These are phyloP conservation scores for Glaciozyma martinii DNA, from an alignment of 768 basidiomycete genomes.

Conservation along the genomic window DNA sequence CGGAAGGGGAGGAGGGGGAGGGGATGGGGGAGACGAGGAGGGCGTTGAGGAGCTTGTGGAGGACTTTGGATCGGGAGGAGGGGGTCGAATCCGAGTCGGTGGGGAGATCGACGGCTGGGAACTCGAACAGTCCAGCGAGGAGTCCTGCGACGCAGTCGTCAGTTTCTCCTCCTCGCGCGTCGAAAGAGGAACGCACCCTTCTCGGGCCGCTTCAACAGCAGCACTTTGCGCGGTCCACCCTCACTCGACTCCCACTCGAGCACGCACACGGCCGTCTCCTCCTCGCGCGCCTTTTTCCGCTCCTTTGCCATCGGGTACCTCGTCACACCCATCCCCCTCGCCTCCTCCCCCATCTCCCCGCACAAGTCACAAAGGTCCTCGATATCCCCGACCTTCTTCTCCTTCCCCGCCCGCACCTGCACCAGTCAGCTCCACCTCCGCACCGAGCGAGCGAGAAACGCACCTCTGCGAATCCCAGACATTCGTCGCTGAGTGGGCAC, in stretches of 20 bases:
- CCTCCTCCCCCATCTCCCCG: slow-evolving; percentile 45
- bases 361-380: slow-evolving; percentile 69
- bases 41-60: slow-evolving; percentile 31
- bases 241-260: slow-evolving; percentile 58
- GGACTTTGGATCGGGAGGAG: background rate
- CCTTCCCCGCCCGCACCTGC: background rate
- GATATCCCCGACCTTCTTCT: slow-evolving; percentile 47
- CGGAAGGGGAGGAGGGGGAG: background rate
- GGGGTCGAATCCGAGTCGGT: slow-evolving; percentile 5
- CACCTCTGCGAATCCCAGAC: slow-evolving; percentile 53
- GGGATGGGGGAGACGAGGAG: slow-evolving; percentile 12
- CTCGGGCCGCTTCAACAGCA: slow-evolving; percentile 73
- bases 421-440: background rate
- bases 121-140: slow-evolving; percentile 80
- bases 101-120: slow-evolving; percentile 58
- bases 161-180: background rate
- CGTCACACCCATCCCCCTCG: slow-evolving; percentile 45
- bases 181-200: slow-evolving; percentile 48
- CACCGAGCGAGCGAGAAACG: background rate
- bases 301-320: slow-evolving; percentile 79
- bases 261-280: slow-evolving; percentile 75
- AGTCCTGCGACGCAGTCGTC: slow-evolving; percentile 52
- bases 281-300: slow-evolving; percentile 73
- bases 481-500: slow-evolving; percentile 65
- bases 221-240: slow-evolving; percentile 49